Conservation (phyloP, 2,329 filamentous ascomycete species). For the Aspergillus neoniger region DNA sequence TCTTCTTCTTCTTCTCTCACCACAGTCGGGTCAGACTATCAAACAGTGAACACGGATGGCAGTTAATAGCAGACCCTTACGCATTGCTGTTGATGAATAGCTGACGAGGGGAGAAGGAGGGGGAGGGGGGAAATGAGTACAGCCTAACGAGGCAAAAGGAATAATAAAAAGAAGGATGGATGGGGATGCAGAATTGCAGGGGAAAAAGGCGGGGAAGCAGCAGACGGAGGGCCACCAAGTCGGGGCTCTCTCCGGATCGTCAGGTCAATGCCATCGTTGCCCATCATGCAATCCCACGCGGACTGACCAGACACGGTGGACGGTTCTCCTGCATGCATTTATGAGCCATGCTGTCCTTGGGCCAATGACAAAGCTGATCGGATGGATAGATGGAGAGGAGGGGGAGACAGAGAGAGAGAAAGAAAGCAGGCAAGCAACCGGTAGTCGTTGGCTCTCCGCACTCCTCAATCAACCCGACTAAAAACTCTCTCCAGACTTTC, state of each 20-base stretch:
- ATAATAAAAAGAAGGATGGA: background rate
- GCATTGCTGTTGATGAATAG: background rate
- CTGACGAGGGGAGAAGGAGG: background rate
- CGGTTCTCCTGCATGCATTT: background rate
- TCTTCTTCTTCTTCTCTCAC: background rate
- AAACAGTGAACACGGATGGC: background rate
- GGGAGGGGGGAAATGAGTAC: background rate
- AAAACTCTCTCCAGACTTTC: background rate
- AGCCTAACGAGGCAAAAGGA: background rate
- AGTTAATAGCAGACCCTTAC: too few species aligned
- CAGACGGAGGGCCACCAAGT: background rate
- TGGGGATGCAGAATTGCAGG: background rate
- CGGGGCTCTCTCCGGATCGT: constrained; percentile 10
- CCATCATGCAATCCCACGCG: background rate
- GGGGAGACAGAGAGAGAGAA: background rate
- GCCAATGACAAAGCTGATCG: background rate
- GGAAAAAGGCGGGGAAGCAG: constrained; percentile 12
- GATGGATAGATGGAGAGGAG: background rate
- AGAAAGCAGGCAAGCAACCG: too few species aligned
- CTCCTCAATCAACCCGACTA: too few species aligned
- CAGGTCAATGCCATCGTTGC: background rate
- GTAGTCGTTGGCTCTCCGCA: too few species aligned
- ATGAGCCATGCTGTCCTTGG: background rate
- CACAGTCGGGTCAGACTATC: background rate
- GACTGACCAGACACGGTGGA: too few species aligned